Evolutionary conservation across 2,329 filamentous ascomycete species (phyloP).

Genomic region (Mollisiaceae sp.): DNA sequence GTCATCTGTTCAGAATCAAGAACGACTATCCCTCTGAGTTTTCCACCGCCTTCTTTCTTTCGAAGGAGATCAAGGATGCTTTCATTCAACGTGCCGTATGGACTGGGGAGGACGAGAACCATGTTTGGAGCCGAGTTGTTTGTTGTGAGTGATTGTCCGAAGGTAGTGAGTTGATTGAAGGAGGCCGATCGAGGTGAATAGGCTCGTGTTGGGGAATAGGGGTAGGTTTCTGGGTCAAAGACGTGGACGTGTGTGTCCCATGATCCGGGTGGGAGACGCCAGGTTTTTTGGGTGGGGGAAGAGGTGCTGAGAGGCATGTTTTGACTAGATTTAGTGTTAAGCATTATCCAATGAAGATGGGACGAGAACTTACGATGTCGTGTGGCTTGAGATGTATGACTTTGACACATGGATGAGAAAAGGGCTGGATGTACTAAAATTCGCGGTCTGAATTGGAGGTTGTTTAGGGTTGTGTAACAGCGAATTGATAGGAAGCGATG

Average conservation of each 20-base stretch:
- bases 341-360: background rate
- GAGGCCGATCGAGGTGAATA: background rate
- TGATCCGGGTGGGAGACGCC: background rate
- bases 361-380: background rate
- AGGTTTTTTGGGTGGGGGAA: background rate
- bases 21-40: background rate
- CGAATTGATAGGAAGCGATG: too few species aligned
- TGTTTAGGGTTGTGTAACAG: too few species aligned
- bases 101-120: constrained; percentile 5
- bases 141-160: background rate
- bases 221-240: background rate
- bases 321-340: background rate
- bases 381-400: background rate
- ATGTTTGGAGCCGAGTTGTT: background rate
- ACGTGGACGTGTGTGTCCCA: constrained; percentile 8
- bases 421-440: background rate
- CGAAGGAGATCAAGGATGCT: constrained; percentile 1
- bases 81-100: constrained; percentile 1
- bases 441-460: too few species aligned
- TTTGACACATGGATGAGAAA: background rate
- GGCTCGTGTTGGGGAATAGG: background rate
- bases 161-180: background rate
- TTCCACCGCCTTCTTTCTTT: background rate
- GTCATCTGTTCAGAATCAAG: background rate
- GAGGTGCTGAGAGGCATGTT: background rate